Conservation (phyloP, 352 stramenopile genomes). For the Phytophthora rubi region DNA sequence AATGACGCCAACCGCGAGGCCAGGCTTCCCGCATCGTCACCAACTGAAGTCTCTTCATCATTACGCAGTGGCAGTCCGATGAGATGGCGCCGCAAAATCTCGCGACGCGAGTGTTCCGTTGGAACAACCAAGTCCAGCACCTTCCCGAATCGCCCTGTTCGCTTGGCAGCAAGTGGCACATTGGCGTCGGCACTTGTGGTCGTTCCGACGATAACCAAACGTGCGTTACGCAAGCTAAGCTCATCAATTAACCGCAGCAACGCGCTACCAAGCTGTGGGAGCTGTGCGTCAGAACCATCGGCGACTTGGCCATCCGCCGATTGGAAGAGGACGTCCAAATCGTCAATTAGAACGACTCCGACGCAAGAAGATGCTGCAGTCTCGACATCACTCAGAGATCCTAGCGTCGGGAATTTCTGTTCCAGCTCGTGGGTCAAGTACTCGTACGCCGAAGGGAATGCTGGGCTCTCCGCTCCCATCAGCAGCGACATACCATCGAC, state of each 20-base stretch:
- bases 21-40: slow-evolving; percentile 17
- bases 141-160: slow-evolving; percentile 63
- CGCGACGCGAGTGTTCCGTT: slow-evolving; percentile 56
- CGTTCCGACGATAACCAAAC: slow-evolving; percentile 62
- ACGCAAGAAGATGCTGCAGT: slow-evolving; percentile 9
- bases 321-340: slow-evolving; percentile 74
- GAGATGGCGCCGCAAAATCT: slow-evolving; percentile 60
- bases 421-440: slow-evolving; percentile 59
- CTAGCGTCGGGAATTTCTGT: slow-evolving; percentile 37
- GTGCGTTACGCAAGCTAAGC: slow-evolving; percentile 33
- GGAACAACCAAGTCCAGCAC: slow-evolving; percentile 68
- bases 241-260: slow-evolving; percentile 69
- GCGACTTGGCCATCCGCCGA: slow-evolving; percentile 40
- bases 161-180: slow-evolving; percentile 54
- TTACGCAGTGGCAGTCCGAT: slow-evolving; percentile 33
- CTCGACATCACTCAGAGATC: slow-evolving; percentile 2
- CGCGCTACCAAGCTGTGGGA: slow-evolving; percentile 63
- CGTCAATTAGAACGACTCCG: slow-evolving; percentile 72
- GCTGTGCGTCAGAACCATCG: slow-evolving; percentile 35
- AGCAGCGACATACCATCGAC: slow-evolving; percentile 54
- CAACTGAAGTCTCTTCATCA: background rate
- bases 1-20: slow-evolving; percentile 54
- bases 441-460: slow-evolving; percentile 55
- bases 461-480: slow-evolving; percentile 59
- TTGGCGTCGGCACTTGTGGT: slow-evolving; percentile 40